Conservation (phyloP, 192 early-diverging fungal genomes). For the Coemansia sp. region DNA sequence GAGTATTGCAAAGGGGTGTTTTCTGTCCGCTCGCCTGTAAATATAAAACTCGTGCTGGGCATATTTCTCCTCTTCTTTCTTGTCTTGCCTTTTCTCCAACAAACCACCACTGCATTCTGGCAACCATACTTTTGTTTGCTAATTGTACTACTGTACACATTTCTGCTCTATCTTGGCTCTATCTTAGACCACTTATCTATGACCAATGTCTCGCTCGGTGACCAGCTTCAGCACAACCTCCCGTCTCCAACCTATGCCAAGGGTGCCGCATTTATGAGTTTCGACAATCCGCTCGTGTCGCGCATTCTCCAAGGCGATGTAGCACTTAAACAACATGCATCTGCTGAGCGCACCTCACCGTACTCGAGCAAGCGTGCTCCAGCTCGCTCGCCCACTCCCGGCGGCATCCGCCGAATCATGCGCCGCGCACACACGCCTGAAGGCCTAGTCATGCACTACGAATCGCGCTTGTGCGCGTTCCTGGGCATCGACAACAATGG, state of each 20-base stretch:
- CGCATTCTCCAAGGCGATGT: conserved; percentile 18
- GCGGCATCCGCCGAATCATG: conserved; percentile 40
- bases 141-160: neutral
- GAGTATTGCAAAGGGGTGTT: neutral
- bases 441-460: conserved; percentile 44
- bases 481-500: conserved; percentile 16
- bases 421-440: conserved; percentile 47
- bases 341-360: neutral
- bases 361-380: conserved; percentile 1
- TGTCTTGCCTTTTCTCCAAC: neutral
- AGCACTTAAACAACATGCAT: neutral
- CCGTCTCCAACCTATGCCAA: conserved; percentile 1
- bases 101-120: neutral
- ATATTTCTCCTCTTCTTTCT: neutral
- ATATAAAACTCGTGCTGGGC: neutral
- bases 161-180: neutral
- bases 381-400: conserved; percentile 17
- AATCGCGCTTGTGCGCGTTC: conserved; percentile 33
- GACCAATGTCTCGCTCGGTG: conserved; percentile 11
- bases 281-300: conserved; percentile 16
- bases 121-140: conserved; percentile 1
- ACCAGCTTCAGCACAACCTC: conserved; percentile 14
- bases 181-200: conserved; percentile 4
- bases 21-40: neutral
- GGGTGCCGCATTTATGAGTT: conserved; percentile 2